Evolutionary conservation across 2,329 filamentous ascomycete genomes (phyloP).

Genomic region (Macrophomina tecta): DNA sequence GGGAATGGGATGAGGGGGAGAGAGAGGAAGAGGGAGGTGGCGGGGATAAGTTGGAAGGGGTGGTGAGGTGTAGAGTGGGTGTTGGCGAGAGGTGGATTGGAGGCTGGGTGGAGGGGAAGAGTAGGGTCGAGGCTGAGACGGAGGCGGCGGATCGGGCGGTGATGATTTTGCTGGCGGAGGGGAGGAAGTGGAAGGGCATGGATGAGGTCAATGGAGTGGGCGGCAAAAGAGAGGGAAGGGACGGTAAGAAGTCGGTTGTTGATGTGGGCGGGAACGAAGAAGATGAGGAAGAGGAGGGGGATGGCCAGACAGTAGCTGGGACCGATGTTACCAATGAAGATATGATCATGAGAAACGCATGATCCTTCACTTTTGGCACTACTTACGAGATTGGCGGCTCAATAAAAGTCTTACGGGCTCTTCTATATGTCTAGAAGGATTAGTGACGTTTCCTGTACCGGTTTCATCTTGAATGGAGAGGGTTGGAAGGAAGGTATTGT

Average conservation of each 20-base stretch:
- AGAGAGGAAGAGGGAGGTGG: neutral
- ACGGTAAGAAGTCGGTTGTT: neutral
- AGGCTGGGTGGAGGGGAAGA: conserved; percentile 40
- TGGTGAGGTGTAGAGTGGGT: conserved; percentile 18
- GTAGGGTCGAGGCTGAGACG: conserved; percentile 46
- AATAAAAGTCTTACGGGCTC: no score
- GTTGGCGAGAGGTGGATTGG: conserved; percentile 34
- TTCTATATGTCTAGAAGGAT: no score
- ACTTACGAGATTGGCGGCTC: no score
- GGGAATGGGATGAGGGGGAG: conserved; percentile 51
- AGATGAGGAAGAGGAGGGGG: neutral
- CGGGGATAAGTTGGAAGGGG: conserved; percentile 9
- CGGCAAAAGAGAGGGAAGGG: neutral
- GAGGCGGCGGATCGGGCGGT: conserved; percentile 45
- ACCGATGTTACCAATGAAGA: neutral
- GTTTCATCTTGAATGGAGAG: no score
- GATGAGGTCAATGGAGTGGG: neutral
- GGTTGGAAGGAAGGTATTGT: no score
- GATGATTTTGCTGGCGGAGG: neutral
- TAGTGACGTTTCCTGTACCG: no score
- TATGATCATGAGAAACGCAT: neutral
- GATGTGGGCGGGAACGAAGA: neutral
- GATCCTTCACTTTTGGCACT: no score
- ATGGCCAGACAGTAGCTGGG: neutral
- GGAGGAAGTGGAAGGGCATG: neutral